Conservation (phyloP, 345 rosid species). For the Ailanthus altissimus region DNA sequence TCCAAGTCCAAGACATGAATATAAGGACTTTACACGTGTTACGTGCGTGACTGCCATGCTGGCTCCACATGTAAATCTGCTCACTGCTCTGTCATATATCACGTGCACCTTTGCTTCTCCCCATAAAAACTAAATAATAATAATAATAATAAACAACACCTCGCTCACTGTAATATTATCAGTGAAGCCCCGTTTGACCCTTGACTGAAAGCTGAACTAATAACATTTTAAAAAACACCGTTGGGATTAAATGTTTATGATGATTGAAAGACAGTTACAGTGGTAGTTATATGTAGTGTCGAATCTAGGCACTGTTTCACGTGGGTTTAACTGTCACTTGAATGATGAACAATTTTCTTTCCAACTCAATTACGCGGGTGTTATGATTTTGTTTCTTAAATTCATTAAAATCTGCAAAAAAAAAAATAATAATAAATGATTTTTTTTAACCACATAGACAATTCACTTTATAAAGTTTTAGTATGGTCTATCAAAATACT, state of each 20-base stretch:
- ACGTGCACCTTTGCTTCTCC: slow-evolving; percentile 50
- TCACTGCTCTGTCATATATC: slow-evolving; percentile 60
- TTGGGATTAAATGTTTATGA: neutral
- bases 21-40: slow-evolving; percentile 34
- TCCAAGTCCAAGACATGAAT: slow-evolving; percentile 11
- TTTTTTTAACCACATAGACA: too few relatives aligned
- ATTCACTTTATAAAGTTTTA: too few relatives aligned
- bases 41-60: slow-evolving; percentile 57
- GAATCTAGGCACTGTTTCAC: slow-evolving; percentile 12
- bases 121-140: neutral
- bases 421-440: too few relatives aligned
- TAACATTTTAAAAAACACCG: neutral
- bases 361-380: too few relatives aligned
- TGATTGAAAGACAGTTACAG: slow-evolving; percentile 27
- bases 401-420: too few relatives aligned
- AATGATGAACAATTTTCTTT: neutral
- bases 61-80: slow-evolving; percentile 54
- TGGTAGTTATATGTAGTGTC: too few relatives aligned
- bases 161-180: neutral
- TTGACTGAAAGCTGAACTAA: slow-evolving; percentile 30
- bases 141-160: neutral
- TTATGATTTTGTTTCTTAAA: too few relatives aligned
- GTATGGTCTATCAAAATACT: too few relatives aligned
- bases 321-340: neutral
- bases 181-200: slow-evolving; percentile 36